phyloP scores from a whole-genome alignment of 1,284 basidiomycete genomes.

The Pterula multifida region DNA sequence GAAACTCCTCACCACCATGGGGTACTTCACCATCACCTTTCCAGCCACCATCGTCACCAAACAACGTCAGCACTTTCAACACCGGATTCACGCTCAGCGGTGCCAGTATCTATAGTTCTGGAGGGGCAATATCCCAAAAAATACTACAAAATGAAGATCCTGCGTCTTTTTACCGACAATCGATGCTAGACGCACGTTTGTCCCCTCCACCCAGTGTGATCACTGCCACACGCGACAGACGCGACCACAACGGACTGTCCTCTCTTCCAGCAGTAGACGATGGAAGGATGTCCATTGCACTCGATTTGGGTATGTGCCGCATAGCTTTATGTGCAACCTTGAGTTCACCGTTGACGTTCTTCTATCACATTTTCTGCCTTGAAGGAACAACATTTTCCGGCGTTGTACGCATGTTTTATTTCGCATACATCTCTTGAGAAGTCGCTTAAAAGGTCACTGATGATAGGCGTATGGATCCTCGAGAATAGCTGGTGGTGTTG shows the following conservation, averaged over 20 bases:
- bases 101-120: not conserved
- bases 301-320: constrained; percentile 57
- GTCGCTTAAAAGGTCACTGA: too few relatives aligned
- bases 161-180: not conserved
- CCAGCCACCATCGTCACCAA: not conserved
- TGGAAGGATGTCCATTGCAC: constrained; percentile 61
- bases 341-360: not conserved
- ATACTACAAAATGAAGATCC: not conserved
- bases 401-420: constrained; percentile 39
- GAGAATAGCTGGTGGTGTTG: constrained; percentile 61
- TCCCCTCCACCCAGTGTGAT: not conserved
- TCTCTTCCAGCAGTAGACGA: constrained; percentile 25
- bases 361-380: constrained; percentile 12
- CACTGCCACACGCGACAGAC: not conserved
- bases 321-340: constrained; percentile 3
- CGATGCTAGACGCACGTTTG: not conserved
- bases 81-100: not conserved
- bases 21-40: not conserved
- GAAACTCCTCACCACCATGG: not conserved
- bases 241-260: constrained; percentile 3
- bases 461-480: constrained; percentile 65
- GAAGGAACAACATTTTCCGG: constrained; percentile 75
- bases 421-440: too few relatives aligned
- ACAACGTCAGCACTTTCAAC: not conserved
- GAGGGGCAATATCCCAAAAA: not conserved